Evolutionary conservation across 1,284 basidiomycete genomes (phyloP), one percentile per base, ranked within the genome.

Genomic region (Macrocystidia cucumis): DNA sequence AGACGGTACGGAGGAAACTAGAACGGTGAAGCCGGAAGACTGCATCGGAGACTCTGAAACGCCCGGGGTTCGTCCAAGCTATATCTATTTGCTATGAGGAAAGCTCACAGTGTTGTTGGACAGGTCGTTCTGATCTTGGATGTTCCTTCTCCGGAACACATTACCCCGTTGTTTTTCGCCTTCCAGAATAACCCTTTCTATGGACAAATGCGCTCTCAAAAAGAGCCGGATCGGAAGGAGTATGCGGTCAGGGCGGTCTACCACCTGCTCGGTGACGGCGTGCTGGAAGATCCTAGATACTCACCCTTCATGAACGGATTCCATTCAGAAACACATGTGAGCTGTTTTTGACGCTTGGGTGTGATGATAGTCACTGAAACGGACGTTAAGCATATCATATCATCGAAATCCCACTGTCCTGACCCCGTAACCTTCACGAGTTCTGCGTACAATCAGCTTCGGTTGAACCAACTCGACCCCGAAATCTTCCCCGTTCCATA

Each of bases 371-470:
- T 18, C 5, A 33, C 9, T 17, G 29, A 21, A 34, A 29, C 17
- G 44, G 26, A 39, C 35, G 7, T 27, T 13, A 34, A 91, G 80
- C 84, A 91, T 49, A 45, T 87, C 6, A 57, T 89, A 19, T 65
- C 83, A 11, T 80, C 85, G 23, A 63, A 65, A 21, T 64, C 73
- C 41, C 63, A 79, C 37, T 61, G 63, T 26, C 59, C 77, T 3
- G 76, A 95, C 56, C 74, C 71, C 3, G 64, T 88, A 16, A 78
- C 79, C 9, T 93, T 89, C 51, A 82, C 78, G 0, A 82, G 78
- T 14, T 74, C 81, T 6, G 81, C 83, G 2, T 77, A 76, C 47
- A 75, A 78, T 40, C 80, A 86, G 35, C 65, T 90, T 12, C 72
- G 78, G 28, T 67, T 96, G 4, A 78, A 76, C 43, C 62, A 79